A percentile compares a stretch with the other conserved stretches of the same genome.
These are phyloP conservation scores for Apophysomyces elegans DNA, from an alignment of 371 early-diverging fungal species.

Conservation along the genomic window DNA sequence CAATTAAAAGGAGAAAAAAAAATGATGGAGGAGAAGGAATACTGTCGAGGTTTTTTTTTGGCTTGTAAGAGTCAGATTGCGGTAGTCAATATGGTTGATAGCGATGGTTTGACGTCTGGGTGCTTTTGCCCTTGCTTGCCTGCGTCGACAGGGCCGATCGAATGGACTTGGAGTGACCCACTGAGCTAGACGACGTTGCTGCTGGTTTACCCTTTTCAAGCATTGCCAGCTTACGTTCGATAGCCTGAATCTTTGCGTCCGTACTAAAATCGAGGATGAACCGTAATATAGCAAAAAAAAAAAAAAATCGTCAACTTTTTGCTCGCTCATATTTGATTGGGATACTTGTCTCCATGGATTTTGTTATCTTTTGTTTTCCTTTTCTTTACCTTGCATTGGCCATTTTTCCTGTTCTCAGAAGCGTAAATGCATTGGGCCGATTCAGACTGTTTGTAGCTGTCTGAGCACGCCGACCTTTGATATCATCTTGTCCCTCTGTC, in stretches of 20 bases:
- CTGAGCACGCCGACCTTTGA: slow-evolving; percentile 22
- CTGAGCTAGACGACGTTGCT: slow-evolving; percentile 58
- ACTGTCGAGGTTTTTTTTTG: background rate
- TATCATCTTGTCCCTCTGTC: slow-evolving; percentile 35
- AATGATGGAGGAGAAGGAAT: background rate
- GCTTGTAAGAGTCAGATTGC: too few species aligned
- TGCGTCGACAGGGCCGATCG: slow-evolving; percentile 9
- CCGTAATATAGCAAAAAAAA: background rate
- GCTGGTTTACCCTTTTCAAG: slow-evolving; percentile 31
- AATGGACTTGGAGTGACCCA: background rate
- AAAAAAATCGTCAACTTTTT: too few species aligned
- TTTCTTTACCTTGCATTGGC: slow-evolving; percentile 45
- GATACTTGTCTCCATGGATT: too few species aligned
- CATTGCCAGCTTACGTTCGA: slow-evolving; percentile 64
- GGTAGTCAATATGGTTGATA: background rate
- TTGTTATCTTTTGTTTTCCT: too few species aligned
- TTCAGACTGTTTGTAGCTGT: slow-evolving; percentile 18
- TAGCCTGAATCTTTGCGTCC: slow-evolving; percentile 64
- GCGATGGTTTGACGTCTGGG: background rate
- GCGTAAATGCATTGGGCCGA: slow-evolving; percentile 40
- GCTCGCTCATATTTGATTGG: too few species aligned
- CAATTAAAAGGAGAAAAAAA: background rate
- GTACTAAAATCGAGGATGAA: slow-evolving; percentile 36
- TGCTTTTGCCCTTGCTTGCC: slow-evolving; percentile 1
- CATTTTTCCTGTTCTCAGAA: slow-evolving; percentile 46